A percentile compares a stretch with the other conserved stretches of the same genome.
Conservation (phyloP, 441 rosid species). For the Arabidopsis hybrid region DNA sequence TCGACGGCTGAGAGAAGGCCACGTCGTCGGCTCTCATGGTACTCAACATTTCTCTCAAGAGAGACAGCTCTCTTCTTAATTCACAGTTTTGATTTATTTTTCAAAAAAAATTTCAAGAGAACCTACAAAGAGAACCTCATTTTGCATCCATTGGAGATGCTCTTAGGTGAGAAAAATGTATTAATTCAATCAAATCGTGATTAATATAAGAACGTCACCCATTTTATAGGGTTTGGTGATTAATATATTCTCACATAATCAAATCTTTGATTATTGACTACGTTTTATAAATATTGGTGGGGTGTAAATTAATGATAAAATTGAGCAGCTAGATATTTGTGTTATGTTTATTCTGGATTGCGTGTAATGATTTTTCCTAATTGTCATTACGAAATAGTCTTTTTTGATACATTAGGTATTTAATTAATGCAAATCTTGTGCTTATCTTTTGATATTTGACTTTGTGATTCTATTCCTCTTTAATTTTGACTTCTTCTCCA, state of each 20-base stretch:
- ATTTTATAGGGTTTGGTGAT: conserved; percentile 9
- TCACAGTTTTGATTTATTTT: no score
- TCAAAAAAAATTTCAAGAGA: no score
- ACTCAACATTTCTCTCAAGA: no score
- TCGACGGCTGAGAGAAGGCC: no score
- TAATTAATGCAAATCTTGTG: background rate
- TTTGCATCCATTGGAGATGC: no score
- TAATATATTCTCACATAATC: no score
- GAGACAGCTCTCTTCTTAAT: no score
- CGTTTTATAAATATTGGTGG: background rate
- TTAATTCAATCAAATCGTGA: conserved; percentile 12
- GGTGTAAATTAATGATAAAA: background rate
- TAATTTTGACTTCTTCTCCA: background rate
- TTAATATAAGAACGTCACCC: background rate
- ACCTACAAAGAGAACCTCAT: no score
- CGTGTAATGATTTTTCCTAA: background rate
- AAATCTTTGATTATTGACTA: conserved; percentile 5
- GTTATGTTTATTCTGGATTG: no score
- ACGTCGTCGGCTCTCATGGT: no score
- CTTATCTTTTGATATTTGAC: background rate
- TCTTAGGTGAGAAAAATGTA: background rate
- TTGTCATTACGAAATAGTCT: background rate
- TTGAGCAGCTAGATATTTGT: no score
- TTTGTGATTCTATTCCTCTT: background rate
- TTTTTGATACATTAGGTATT: background rate